A percentile compares a stretch with the other conserved stretches of the same genome.
phyloP scores from a whole-genome alignment of 148 eudicot species.

The Nyssa sinensis region DNA sequence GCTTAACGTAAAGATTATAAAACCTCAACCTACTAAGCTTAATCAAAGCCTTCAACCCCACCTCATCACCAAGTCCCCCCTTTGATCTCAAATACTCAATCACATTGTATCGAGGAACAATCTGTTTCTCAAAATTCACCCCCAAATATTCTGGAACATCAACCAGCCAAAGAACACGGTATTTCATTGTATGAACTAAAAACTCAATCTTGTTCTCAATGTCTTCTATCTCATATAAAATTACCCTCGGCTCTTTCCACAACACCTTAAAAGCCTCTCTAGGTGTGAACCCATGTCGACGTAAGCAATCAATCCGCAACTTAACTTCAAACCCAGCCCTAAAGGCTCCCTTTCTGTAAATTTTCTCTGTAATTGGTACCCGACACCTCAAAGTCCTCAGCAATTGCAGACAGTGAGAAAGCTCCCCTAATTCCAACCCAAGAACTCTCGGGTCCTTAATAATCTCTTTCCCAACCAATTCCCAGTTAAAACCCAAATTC shows the following conservation, averaged over 20 bases:
- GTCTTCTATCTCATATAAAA: conserved; percentile 55
- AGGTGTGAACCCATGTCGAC: conserved; percentile 59
- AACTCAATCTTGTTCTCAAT: conserved; percentile 74
- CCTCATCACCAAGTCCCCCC: conserved; percentile 76
- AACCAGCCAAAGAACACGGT: conserved; percentile 53
- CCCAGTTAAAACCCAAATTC: conserved; percentile 50
- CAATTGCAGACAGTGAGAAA: conserved; percentile 58
- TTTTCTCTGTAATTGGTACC: conserved; percentile 46
- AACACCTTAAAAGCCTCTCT: conserved; percentile 75
- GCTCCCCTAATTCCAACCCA: conserved; percentile 68
- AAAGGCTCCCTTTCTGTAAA: conserved; percentile 57
- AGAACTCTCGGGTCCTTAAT: conserved; percentile 64
- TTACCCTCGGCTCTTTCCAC: conserved; percentile 75
- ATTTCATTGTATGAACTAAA: conserved; percentile 54
- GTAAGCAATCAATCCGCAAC: conserved; percentile 61
- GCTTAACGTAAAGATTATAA: conserved; percentile 87
- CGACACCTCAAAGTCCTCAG: conserved; percentile 65
- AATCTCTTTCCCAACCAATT: conserved; percentile 49
- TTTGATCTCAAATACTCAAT: conserved; percentile 72
- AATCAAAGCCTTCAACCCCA: conserved; percentile 62
- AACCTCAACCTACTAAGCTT: conserved; percentile 70
- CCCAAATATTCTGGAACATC: conserved; percentile 89
- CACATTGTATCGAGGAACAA: conserved; percentile 78
- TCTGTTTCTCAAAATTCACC: conserved; percentile 80
- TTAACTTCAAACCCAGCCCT: conserved; percentile 73